These are phyloP conservation scores for Solanum virginianum DNA, from an alignment of 257 asterid species.

Conservation along the genomic window DNA sequence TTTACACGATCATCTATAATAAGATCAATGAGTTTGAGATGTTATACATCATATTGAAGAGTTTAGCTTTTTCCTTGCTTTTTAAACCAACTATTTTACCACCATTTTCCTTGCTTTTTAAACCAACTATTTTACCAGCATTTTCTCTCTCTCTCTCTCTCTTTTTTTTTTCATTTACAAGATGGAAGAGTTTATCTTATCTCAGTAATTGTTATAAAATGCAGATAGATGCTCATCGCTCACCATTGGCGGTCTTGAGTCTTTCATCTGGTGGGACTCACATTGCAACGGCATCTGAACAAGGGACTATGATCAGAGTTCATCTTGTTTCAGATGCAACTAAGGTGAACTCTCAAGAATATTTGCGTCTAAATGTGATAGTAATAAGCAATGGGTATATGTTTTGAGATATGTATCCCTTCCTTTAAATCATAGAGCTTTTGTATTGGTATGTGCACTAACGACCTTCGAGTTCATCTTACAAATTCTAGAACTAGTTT, in stretches of 20 bases:
- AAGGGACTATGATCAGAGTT: constrained; percentile 87
- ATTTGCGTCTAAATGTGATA: neutral
- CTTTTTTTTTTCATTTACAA: neutral
- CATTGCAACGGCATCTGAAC: constrained; percentile 89
- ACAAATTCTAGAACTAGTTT: neutral
- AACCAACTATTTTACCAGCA: neutral
- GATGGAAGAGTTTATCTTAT: neutral
- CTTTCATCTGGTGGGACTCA: constrained; percentile 79
- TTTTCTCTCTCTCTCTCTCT: too few species aligned
- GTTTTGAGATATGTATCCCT: neutral
- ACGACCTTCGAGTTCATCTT: neutral
- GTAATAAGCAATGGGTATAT: neutral
- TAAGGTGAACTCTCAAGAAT: constrained; percentile 38
- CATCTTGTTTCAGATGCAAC: constrained; percentile 82
- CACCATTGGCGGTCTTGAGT: constrained; percentile 71
- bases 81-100: neutral
- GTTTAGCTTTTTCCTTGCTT: neutral
- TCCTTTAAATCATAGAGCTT: neutral
- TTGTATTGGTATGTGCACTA: neutral
- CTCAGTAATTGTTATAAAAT: constrained; percentile 1
- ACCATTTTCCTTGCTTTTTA: neutral
- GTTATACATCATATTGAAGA: neutral
- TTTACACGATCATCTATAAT: neutral
- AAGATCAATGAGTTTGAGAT: neutral
- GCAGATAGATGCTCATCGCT: constrained; percentile 95